Evolutionary conservation across 1,284 basidiomycete species (phyloP), one percentile per base, ranked within the genome.

Genomic region (Trichosporon coremiiforme): DNA sequence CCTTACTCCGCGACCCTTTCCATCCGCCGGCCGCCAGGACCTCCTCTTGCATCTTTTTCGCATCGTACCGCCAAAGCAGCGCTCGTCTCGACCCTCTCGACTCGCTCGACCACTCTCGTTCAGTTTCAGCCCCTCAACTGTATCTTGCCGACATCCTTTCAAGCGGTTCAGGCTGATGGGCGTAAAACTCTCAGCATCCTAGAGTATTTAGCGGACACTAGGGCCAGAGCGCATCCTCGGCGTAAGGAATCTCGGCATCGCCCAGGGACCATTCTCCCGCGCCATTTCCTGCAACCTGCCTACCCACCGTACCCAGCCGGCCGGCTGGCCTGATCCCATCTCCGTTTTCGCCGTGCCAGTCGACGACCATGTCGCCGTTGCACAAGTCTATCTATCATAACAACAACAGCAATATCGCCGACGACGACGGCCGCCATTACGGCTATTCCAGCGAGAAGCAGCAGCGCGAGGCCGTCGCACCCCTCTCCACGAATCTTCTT

Each of bases 291-390:
- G 55, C 55, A 62, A 6, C 15, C 57, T 38, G 36, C 36, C 36
- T 38, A 13, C 25, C 20, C 17, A 20, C 13, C 12, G 4, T 4
- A 20, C 29, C 9, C 29, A 7, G 4, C 53, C 25, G 9, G 22
- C 20, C 55, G 13, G 57, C 57, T n/a, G 29, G 55, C 57, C 17
- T n/a, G 17, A 33, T 33, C 29, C 33, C 57, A 31, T 17, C 31
- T 33, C 57, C 17, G 57, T 62, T 62, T 62, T 35, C 57, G 57
- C 31, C 10, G 57, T 62, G 57, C 29, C n/a, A 17, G 57, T 62
- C 7, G 57, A 62, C 57, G 57, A 62, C 31, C 57, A 62, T 62
- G 57, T 62, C 57, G 57, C 57, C 57, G 55, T 29, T n/a, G 55
- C 55, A 31, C 29, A 62, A 62, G 57, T 33, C 57, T 10, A n/a